These are phyloP conservation scores for Russula olivacea DNA, from an alignment of 768 basidiomycete species.

Conservation along the genomic window DNA sequence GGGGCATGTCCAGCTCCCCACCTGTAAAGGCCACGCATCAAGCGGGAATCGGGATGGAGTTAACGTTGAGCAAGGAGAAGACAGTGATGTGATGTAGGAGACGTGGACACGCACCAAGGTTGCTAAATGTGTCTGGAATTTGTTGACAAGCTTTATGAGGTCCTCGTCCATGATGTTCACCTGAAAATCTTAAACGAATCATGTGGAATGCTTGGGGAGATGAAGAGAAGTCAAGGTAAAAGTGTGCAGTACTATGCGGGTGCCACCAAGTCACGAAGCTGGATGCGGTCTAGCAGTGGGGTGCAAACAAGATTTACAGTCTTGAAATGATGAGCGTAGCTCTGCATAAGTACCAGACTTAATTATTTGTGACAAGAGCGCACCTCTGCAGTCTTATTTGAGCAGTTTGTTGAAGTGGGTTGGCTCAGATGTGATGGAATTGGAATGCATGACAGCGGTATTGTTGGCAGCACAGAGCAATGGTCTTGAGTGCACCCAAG, in stretches of 20 bases:
- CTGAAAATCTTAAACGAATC: background rate
- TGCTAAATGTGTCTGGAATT: constrained; percentile 87
- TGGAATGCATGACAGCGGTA: too few species aligned
- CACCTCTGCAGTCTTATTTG: too few species aligned
- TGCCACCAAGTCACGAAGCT: background rate
- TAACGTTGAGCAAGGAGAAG: constrained; percentile 15
- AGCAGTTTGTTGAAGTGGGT: too few species aligned
- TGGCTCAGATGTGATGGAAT: too few species aligned
- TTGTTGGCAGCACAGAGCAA: too few species aligned
- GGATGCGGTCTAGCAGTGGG: too few species aligned
- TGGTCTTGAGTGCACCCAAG: too few species aligned
- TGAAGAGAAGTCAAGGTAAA: background rate
- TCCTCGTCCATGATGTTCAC: constrained; percentile 77
- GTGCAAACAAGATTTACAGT: too few species aligned
- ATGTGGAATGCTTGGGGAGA: background rate
- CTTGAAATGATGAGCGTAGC: too few species aligned
- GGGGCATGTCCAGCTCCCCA: constrained; percentile 90
- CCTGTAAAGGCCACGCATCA: constrained; percentile 38
- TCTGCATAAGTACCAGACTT: too few species aligned
- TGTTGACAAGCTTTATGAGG: constrained; percentile 91
- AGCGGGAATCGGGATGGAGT: background rate
- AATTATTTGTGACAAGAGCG: too few species aligned
- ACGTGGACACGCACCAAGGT: constrained; percentile 56
- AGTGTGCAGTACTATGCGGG: background rate
- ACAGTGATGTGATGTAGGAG: constrained; percentile 10